A percentile compares a stretch with the other conserved stretches of the same genome.
These are phyloP conservation scores for Xylaria sp. DNA, from an alignment of 2,329 filamentous ascomycete genomes.

Conservation along the genomic window DNA sequence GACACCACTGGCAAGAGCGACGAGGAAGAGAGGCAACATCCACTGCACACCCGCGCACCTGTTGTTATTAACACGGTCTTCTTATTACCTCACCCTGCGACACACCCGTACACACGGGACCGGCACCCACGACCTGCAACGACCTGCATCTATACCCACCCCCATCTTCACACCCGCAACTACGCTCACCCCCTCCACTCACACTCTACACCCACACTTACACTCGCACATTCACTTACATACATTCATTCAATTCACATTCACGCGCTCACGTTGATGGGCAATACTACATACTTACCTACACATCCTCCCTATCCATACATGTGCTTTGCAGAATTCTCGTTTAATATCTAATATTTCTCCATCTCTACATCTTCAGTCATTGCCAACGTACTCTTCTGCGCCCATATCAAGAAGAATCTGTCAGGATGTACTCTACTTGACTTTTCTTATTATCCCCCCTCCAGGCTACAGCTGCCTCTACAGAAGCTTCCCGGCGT, in stretches of 20 bases:
- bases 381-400: background rate
- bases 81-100: background rate
- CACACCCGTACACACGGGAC: background rate
- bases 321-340: background rate
- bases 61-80: background rate
- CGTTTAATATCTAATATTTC: constrained; percentile 3
- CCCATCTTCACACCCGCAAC: no score
- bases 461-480: background rate
- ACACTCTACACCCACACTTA: background rate
- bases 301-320: constrained; percentile 2
- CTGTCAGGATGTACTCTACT: no score
- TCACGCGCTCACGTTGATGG: background rate
- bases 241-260: background rate
- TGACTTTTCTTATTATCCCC: background rate
- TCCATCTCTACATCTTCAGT: constrained; percentile 7
- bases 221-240: constrained; percentile 1
- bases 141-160: no score
- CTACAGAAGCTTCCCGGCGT: constrained; percentile 5
- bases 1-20: background rate
- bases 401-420: background rate
- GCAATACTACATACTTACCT: constrained; percentile 1
- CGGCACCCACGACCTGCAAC: background rate
- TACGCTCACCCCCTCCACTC: no score
- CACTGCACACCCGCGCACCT: background rate
- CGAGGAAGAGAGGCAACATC: background rate